These are phyloP conservation scores for Allium cepa DNA, from an alignment of 106 monocot species.

Conservation along the genomic window DNA sequence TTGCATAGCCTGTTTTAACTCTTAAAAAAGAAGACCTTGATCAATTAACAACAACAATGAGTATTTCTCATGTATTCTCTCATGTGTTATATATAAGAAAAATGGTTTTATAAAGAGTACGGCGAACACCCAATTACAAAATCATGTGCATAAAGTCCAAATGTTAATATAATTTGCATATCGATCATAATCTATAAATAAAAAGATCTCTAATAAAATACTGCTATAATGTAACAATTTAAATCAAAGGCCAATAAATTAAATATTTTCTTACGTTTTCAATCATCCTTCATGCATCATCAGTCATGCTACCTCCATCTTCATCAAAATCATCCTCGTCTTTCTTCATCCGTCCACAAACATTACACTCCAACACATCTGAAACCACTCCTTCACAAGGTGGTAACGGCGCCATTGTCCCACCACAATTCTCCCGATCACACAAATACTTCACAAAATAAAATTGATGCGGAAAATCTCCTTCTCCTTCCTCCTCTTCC, in stretches of 20 bases:
- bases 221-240: neutral
- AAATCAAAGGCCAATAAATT: neutral
- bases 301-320: slow-evolving; percentile 27
- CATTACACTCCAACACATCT: slow-evolving; percentile 82
- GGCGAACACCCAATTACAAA: too few relatives aligned
- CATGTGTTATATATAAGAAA: too few relatives aligned
- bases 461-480: slow-evolving; percentile 69
- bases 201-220: neutral
- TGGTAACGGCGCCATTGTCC: slow-evolving; percentile 80
- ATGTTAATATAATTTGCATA: neutral
- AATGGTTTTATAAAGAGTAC: too few relatives aligned
- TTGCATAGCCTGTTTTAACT: too few relatives aligned
- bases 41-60: too few relatives aligned
- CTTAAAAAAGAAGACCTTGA: too few relatives aligned
- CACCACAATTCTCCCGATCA: slow-evolving; percentile 60
- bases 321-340: slow-evolving; percentile 19
- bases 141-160: too few relatives aligned
- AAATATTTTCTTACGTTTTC: neutral
- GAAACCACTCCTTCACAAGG: slow-evolving; percentile 38
- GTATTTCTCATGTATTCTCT: too few relatives aligned
- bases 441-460: slow-evolving; percentile 82
- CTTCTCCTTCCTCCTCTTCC: slow-evolving; percentile 22
- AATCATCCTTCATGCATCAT: slow-evolving; percentile 3
- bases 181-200: neutral
- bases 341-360: slow-evolving; percentile 51